A percentile compares a stretch with the other conserved stretches of the same genome.
phyloP scores from a whole-genome alignment of 345 rosid genomes.

The Nephelium lappaceum region DNA sequence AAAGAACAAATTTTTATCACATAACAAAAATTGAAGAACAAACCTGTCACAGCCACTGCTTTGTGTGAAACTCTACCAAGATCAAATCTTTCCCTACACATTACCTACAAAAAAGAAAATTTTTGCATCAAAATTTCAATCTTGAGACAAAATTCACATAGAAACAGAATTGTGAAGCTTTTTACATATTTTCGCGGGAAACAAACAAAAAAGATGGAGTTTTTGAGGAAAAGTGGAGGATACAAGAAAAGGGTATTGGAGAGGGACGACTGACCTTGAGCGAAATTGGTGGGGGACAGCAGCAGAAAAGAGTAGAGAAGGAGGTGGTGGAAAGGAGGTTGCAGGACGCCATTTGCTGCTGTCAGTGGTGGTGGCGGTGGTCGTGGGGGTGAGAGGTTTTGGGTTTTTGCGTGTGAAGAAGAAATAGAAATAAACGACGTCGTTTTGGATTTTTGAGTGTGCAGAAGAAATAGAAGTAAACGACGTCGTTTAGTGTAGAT shows the following conservation, averaged over 20 bases:
- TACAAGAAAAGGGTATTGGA: neutral
- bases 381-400: neutral
- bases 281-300: slow-evolving; percentile 1
- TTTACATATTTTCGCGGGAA: neutral
- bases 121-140: neutral
- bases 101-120: neutral
- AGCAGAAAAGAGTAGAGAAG: slow-evolving; percentile 20
- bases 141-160: neutral
- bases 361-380: neutral
- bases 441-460: neutral
- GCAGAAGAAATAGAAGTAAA: too few relatives aligned
- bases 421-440: neutral
- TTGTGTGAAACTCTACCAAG: neutral
- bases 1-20: neutral
- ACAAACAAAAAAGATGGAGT: neutral
- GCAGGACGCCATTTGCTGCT: slow-evolving; percentile 31
- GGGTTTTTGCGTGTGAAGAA: neutral
- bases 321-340: slow-evolving; percentile 15
- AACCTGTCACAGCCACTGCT: neutral
- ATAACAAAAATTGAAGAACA: neutral
- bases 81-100: neutral
- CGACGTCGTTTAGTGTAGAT: too few relatives aligned
- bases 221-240: neutral
- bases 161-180: neutral
- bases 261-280: slow-evolving; percentile 22